Base-by-base conservation (phyloP, 768 basidiomycete species). In the Butyriboletus loyo region DNA sequence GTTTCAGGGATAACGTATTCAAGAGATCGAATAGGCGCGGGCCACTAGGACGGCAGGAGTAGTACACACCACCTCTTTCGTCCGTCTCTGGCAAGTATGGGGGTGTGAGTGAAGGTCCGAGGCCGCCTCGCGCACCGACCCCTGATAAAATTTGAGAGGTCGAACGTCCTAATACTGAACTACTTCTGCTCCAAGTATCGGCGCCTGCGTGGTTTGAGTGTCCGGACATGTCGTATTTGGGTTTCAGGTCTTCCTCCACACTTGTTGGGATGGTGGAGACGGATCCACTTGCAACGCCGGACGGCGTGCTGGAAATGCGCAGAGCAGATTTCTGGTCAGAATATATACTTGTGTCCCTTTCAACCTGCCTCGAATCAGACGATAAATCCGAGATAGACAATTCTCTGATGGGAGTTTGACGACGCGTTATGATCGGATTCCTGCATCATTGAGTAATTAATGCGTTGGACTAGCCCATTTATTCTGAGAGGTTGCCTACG, bases 31-130 rank as follows among this genome's bases (percentile, higher is more conserved):
- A 88, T 7, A 89, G 62, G 38, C 79, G 78, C 2, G 82, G 75
- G 1, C 87, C 88, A 21, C 80, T 78, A 7, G 85, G 82, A 24
- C 89, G 82, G 59, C 81, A 86, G 7, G 87, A 89, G 25, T 84
- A 73, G 46, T 73, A 71, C 5, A 75, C 76, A 1, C 77, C 77
- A 2, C 74, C 76, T 46, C 75, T 74, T 25, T 75, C 74, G 4
- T 77, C 73, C 1, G 76, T 77, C 56, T 72, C 66, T 5, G 73
- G 76, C 10, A 84, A 67, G 60, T 80, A 84, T 4, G 84, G 84
- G 30, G 57, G 63, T 39, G 66, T 71, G 0, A 76, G 76, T 25
- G 80, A 74, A 3, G 87, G 82, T 0, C 81, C 81, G 5, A 81
- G 69, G 14, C 73, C 78, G 36, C 77, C 70, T 10, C 70, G 63